phyloP scores from a whole-genome alignment of 805 yeast genomes.

The Saccharomycopsis sp. region DNA sequence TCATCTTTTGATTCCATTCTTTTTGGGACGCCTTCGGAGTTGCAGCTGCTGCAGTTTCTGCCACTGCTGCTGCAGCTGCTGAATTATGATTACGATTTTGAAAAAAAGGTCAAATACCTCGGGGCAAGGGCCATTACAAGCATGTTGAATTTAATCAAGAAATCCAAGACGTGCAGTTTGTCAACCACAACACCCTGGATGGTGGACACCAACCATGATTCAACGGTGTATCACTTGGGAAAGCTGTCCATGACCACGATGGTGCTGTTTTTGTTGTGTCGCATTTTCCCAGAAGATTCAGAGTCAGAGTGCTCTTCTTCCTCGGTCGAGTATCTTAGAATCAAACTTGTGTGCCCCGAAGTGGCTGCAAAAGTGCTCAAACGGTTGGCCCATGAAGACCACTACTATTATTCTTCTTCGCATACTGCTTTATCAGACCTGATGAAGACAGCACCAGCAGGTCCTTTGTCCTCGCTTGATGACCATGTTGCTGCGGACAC shows the following conservation, averaged over 20 bases:
- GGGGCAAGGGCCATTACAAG: no score
- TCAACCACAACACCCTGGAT: conserved; percentile 3
- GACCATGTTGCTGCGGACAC: conserved; percentile 48
- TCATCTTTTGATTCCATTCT: no score
- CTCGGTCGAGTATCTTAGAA: conserved; percentile 37
- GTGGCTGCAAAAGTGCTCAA: conserved; percentile 28
- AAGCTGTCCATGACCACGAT: conserved; percentile 5
- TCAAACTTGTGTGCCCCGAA: conserved; percentile 35
- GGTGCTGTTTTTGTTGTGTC: conserved; percentile 7
- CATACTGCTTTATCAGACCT: no score
- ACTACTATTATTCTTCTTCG: no score
- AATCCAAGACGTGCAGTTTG: conserved; percentile 13
- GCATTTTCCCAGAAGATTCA: conserved; percentile 6
- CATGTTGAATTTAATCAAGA: conserved; percentile 9
- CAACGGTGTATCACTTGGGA: conserved; percentile 13
- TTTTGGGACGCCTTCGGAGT: no score
- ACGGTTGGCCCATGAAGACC: conserved; percentile 18
- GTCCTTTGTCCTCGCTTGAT: conserved; percentile 25
- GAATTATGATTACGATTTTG: no score
- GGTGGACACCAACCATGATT: conserved; percentile 7
- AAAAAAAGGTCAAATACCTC: no score
- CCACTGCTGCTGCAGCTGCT: no score
- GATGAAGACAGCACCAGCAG: no score
- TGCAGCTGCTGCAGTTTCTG: no score
- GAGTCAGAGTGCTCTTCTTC: neutral